Evolutionary conservation across 495 filamentous ascomycete genomes (phyloP).

Genomic region (Penicillium alfredii): DNA sequence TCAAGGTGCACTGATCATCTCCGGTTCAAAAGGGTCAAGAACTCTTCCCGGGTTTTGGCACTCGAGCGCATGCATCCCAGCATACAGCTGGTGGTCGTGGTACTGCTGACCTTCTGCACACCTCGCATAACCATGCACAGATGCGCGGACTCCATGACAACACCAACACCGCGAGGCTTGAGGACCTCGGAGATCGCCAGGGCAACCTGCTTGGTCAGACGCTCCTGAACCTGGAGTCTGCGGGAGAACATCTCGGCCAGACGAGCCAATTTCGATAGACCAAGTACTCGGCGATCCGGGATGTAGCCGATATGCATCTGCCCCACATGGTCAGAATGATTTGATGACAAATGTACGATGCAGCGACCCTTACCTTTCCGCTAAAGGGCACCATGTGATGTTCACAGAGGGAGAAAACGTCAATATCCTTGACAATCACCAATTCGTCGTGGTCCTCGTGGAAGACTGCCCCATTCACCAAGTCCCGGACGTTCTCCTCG

Average conservation of each 20-base stretch:
- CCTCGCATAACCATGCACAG: constrained; percentile 99
- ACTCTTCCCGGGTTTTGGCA: constrained; percentile 92
- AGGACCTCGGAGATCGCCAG: constrained; percentile 88
- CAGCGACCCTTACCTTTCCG: constrained; percentile 62
- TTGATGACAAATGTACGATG: constrained; percentile 9
- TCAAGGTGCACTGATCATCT: constrained; percentile 26
- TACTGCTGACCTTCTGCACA: constrained; percentile 80
- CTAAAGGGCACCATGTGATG: constrained; percentile 97
- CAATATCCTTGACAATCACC: constrained; percentile 96
- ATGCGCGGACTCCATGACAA: constrained; percentile 96
- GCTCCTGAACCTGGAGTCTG: constrained; percentile 89
- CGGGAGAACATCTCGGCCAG: constrained; percentile 97
- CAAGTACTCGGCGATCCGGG: constrained; percentile 76
- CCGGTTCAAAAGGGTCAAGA: constrained; percentile 73
- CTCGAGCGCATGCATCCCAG: constrained; percentile 87
- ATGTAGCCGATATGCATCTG: constrained; percentile 99
- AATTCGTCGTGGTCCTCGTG: constrained; percentile 95
- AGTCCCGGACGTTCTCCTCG: constrained; percentile 87
- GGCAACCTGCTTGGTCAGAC: constrained; percentile 92
- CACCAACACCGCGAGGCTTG: constrained; percentile 83
- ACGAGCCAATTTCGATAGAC: constrained; percentile 89
- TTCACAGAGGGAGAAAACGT: constrained; percentile 92
- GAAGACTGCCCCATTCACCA: constrained; percentile 94
- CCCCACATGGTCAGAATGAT: constrained; percentile 13
- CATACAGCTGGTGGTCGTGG: constrained; percentile 93